Percentiles rank a stretch among this genome's conserved stretches.
Evolutionary conservation across 164 flowering plant genomes (phyloP).

Genomic region (Aristolochia contorta): DNA sequence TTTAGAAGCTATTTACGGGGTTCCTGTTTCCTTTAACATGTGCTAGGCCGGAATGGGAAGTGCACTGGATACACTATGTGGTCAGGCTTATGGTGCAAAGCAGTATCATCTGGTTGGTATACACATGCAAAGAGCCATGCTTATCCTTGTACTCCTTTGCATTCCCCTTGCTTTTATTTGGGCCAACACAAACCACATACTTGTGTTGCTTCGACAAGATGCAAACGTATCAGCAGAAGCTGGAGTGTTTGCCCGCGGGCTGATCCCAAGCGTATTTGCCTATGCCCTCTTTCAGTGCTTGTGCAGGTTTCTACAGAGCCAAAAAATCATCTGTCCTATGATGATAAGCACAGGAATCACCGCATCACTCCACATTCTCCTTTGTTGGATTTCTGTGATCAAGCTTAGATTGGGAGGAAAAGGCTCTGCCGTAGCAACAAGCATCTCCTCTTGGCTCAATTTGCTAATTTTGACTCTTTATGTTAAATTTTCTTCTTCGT

Average conservation of each 20-base stretch:
- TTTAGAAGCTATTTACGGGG: too few species aligned
- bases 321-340: constrained; percentile 32
- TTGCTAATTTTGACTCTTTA: constrained; percentile 8
- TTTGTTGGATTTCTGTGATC: constrained; percentile 31
- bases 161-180: constrained; percentile 27
- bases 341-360: constrained; percentile 24
- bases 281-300: constrained; percentile 28
- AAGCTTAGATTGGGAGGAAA: constrained; percentile 20
- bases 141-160: constrained; percentile 17
- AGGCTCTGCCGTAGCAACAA: constrained; percentile 31
- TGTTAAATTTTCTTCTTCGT: constrained; percentile 13
- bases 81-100: constrained; percentile 25
- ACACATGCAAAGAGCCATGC: constrained; percentile 26
- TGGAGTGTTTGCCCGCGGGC: constrained; percentile 21
- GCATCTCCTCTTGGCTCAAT: constrained; percentile 23
- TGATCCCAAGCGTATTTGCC: constrained; percentile 28
- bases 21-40: background rate
- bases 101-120: constrained; percentile 26
- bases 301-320: constrained; percentile 25
- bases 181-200: constrained; percentile 20
- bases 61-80: constrained; percentile 22
- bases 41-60: constrained; percentile 27
- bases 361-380: constrained; percentile 16
- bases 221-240: constrained; percentile 25
- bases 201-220: constrained; percentile 19